Conservation (phyloP, 805 yeast species). For the Lipomyces yamanashiensis region DNA sequence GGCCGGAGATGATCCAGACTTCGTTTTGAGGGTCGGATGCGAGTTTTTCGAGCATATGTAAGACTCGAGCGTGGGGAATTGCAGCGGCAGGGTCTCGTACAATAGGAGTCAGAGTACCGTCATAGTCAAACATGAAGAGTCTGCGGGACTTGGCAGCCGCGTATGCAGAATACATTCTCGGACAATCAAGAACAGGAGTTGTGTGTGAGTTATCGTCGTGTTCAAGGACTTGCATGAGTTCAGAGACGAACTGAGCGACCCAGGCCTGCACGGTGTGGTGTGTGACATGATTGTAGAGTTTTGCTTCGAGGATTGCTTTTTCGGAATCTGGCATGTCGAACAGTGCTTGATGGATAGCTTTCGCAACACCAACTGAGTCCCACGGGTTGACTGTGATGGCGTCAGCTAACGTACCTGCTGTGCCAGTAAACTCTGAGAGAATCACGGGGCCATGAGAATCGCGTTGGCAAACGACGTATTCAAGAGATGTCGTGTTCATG, state of each 20-base stretch:
- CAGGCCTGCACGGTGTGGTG: conserved; percentile 78
- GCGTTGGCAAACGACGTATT: conserved; percentile 86
- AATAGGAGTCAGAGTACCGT: conserved; percentile 96
- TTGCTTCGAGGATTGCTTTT: conserved; percentile 54
- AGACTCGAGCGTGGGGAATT: conserved; percentile 79
- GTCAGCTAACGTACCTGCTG: conserved; percentile 55
- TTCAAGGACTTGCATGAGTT: conserved; percentile 44
- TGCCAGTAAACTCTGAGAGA: conserved; percentile 91
- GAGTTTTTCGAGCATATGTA: conserved; percentile 61
- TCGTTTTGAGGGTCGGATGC: conserved; percentile 78
- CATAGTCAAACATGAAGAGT: conserved; percentile 90
- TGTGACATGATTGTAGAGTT: conserved; percentile 66
- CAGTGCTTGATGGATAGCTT: conserved; percentile 73
- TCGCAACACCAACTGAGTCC: conserved; percentile 94
- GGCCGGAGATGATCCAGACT: conserved; percentile 94
- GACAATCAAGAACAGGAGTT: conserved; percentile 83
- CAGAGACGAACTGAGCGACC: conserved; percentile 50
- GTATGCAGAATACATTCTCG: conserved; percentile 64
- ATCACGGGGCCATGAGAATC: conserved; percentile 73
- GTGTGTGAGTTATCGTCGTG: conserved; percentile 55
- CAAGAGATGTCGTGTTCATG: conserved; percentile 93
- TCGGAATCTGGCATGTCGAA: conserved; percentile 53
- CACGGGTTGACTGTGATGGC: conserved; percentile 90
- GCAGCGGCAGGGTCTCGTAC: conserved; percentile 99
- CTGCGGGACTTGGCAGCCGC: conserved; percentile 59